These are phyloP conservation scores for Grigorovia jiainica DNA, from an alignment of 805 yeast species.

Conservation along the genomic window DNA sequence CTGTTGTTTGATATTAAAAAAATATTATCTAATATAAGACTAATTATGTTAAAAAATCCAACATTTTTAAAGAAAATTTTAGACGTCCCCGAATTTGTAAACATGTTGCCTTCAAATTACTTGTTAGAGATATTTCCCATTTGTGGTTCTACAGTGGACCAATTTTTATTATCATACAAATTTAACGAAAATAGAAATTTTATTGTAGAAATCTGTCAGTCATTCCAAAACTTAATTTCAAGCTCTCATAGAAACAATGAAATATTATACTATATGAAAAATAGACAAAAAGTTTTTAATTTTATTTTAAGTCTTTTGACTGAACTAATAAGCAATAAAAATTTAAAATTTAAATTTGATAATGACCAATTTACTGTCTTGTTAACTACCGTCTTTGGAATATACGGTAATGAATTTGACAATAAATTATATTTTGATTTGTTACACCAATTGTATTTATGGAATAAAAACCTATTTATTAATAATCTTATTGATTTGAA, in stretches of 20 bases:
- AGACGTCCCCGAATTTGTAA: conserved; percentile 18
- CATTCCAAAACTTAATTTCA: conserved; percentile 15
- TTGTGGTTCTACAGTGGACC: conserved; percentile 14
- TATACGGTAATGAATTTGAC: conserved; percentile 25
- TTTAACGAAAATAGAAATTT: conserved; percentile 10
- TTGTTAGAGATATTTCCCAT: conserved; percentile 28
- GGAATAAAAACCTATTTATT: conserved; percentile 9
- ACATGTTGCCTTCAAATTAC: conserved; percentile 18
- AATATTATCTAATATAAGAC: conserved; percentile 13
- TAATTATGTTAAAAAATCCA: conserved; percentile 21
- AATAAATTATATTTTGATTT: conserved; percentile 16
- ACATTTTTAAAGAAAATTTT: conserved; percentile 25
- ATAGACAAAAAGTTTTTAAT: conserved; percentile 20
- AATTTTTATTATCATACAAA: conserved; percentile 11
- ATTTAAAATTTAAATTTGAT: neutral
- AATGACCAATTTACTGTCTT: conserved; percentile 3
- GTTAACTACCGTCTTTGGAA: conserved; percentile 10
- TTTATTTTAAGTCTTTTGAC: conserved; percentile 14
- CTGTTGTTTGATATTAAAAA: conserved; percentile 5
- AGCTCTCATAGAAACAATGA: conserved; percentile 7
- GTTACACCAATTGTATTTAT: conserved; percentile 10
- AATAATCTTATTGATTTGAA: conserved; percentile 9
- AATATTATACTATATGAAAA: conserved; percentile 23
- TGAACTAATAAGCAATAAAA: neutral
- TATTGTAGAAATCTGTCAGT: neutral